A percentile compares a stretch with the other conserved stretches of the same genome.
Conservation (phyloP, 2,329 filamentous ascomycete species). For the Calonectria leucothoes region DNA sequence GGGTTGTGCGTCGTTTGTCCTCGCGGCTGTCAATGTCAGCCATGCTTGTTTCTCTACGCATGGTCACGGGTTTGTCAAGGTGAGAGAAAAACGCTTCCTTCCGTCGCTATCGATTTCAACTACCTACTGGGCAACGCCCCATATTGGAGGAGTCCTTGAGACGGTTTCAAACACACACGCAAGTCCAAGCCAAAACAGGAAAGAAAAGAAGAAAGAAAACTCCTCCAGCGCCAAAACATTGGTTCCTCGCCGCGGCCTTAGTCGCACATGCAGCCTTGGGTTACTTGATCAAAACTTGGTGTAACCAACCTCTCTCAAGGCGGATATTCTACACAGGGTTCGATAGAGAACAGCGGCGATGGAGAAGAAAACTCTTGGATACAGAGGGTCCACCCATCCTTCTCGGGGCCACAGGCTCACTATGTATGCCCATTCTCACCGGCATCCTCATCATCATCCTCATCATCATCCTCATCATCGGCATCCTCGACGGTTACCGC, state of each 20-base stretch:
- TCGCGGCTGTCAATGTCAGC: too few relatives aligned
- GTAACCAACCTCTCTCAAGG: not conserved
- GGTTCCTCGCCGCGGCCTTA: not conserved
- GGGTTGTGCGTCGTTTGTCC: too few relatives aligned
- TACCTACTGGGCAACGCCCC: not conserved
- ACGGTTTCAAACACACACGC: not conserved
- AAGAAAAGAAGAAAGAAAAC: conserved; percentile 11
- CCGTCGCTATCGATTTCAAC: not conserved
- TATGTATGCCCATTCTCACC: not conserved
- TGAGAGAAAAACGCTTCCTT: not conserved
- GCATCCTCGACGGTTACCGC: conserved; percentile 61
- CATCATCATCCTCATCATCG: conserved; percentile 52
- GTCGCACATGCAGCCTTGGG: conserved; percentile 3
- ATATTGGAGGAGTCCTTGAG: not conserved
- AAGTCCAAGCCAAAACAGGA: not conserved
- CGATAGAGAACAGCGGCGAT: not conserved
- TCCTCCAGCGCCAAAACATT: conserved; percentile 16
- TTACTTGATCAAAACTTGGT: not conserved
- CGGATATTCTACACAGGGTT: conserved; percentile 15
- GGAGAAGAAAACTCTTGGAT: conserved; percentile 4
- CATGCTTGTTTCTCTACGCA: too few relatives aligned
- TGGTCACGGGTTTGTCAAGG: too few relatives aligned
- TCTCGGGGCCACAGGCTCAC: not conserved
- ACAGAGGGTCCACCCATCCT: conserved; percentile 8
- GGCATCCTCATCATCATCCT: conserved; percentile 38